Conservation (phyloP, 192 early-diverging fungal genomes). For the Radiomyces spectabilis region DNA sequence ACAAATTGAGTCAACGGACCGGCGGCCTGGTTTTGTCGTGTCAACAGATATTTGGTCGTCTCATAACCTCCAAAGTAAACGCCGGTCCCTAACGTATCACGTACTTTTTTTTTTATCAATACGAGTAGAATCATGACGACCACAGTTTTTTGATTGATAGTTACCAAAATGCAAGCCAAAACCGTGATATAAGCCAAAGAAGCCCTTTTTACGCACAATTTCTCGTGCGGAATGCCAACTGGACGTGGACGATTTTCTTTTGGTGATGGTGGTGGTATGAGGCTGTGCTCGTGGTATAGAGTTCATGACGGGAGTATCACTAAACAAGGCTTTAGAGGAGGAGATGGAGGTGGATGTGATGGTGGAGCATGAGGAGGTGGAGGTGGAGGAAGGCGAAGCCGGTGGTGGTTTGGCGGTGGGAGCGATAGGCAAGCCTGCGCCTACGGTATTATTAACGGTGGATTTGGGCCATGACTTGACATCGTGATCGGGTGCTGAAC, state of each 20-base stretch:
- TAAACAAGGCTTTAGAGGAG: too few relatives aligned
- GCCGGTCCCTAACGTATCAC: constrained; percentile 62
- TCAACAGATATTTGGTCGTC: constrained; percentile 36
- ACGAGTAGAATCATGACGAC: background rate
- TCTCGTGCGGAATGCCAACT: constrained; percentile 46
- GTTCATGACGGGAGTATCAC: too few relatives aligned
- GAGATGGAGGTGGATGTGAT: constrained; percentile 31
- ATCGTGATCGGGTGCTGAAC: background rate
- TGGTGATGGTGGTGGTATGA: too few relatives aligned
- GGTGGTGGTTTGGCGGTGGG: constrained; percentile 17
- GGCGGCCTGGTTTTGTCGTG: constrained; percentile 11
- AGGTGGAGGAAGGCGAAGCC: background rate
- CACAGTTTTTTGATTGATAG: background rate
- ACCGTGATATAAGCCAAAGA: constrained; percentile 39
- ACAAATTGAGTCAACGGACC: constrained; percentile 68
- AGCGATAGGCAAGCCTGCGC: constrained; percentile 12
- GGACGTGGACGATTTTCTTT: constrained; percentile 2
- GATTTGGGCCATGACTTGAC: background rate
- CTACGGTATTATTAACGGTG: background rate
- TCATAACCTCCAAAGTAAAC: constrained; percentile 74
- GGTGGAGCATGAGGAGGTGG: too few relatives aligned
- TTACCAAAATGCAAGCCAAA: constrained; percentile 32
- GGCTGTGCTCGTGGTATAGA: too few relatives aligned
- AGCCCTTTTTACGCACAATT: constrained; percentile 40
- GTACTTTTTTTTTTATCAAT: constrained; percentile 13